Evolutionary conservation across 345 rosid genomes (phyloP), one percentile per base, ranked within the genome.

Genomic region (Iberis pinnata): DNA sequence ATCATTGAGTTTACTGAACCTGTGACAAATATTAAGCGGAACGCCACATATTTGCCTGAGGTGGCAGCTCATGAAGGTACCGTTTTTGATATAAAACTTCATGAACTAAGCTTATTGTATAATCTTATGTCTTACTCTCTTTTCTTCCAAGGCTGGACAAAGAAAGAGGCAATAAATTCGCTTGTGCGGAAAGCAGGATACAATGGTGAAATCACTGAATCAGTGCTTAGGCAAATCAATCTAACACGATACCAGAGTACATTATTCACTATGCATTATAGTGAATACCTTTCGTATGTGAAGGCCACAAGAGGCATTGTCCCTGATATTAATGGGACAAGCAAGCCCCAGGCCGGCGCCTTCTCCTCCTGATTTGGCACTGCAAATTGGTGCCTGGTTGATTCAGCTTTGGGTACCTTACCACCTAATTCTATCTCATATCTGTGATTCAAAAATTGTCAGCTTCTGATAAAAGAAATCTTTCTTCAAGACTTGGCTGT

Each of bases 181-280:
- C 85, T 92, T 67, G 76, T 88, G 78, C 88, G 85, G 5, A 92
- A 92, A 73, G 80, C 98, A 17, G 97, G 97, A 54, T 85, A 73
- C 59, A 70, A 13, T 12, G 85, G 98, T 27, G 37, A 22, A 50
- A 83, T 92, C 58, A 76, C 79, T 0, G 97, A 92, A 42, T 47
- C 73, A 6, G 72, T 88, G 24, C 77, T 87, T 56, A 78, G 71
- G 77, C 75, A 85, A 49, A 75, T 92, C 39, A 54, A 49, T 12
- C 73, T 92, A 75, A 92, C 94, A n/a, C 89, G 97, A 18, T 92
- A 92, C 73, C 94, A 86, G 73, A 92, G 97, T 72, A 85, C 97
- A 16, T 10, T 88, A 45, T 92, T 85, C 74, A 74, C 82, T 8
- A 53, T 92, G 99, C 71, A 71, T 54, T 88, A 78, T 40, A 76